These are phyloP conservation scores for Spergularia azorica DNA, from an alignment of 179 eudicot species.

Conservation along the genomic window DNA sequence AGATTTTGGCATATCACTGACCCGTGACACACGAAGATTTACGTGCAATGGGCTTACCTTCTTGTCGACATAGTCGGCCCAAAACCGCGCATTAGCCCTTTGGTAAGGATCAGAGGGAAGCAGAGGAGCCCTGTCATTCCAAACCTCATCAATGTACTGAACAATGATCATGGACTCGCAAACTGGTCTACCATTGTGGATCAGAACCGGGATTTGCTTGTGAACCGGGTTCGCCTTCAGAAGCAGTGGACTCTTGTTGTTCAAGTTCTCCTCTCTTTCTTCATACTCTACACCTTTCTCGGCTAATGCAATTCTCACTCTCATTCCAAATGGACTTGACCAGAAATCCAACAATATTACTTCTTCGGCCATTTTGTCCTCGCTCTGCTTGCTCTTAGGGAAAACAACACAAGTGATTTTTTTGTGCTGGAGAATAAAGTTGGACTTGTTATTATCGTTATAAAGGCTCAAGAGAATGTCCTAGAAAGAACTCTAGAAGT, in stretches of 20 bases:
- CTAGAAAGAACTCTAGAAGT: too few relatives aligned
- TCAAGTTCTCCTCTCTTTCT: conserved; percentile 11
- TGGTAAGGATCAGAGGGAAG: conserved; percentile 26
- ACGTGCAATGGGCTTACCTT: conserved; percentile 29
- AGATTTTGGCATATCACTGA: too few relatives aligned
- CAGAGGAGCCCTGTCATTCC: conserved; percentile 15
- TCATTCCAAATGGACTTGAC: conserved; percentile 24
- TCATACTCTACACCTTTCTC: conserved; percentile 26
- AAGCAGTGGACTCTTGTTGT: conserved; percentile 13
- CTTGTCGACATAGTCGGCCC: conserved; percentile 41
- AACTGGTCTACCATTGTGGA: conserved; percentile 18
- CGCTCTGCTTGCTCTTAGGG: too few relatives aligned
- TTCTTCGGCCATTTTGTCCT: too few relatives aligned
- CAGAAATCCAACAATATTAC: conserved; percentile 15
- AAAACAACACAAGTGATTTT: too few relatives aligned
- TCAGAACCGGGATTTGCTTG: conserved; percentile 25
- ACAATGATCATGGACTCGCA: conserved; percentile 21
- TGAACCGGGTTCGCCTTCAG: conserved; percentile 24
- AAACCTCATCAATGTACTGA: conserved; percentile 29
- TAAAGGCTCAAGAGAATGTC: too few relatives aligned
- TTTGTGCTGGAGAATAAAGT: too few relatives aligned
- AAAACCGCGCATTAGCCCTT: conserved; percentile 23
- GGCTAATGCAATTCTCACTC: conserved; percentile 23
- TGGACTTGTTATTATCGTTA: too few relatives aligned
- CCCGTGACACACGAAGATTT: too few relatives aligned